Evolutionary conservation across 2,329 filamentous ascomycete genomes (phyloP), one percentile per base, ranked within the genome.

Genomic region (Chaetomium globosum): DNA sequence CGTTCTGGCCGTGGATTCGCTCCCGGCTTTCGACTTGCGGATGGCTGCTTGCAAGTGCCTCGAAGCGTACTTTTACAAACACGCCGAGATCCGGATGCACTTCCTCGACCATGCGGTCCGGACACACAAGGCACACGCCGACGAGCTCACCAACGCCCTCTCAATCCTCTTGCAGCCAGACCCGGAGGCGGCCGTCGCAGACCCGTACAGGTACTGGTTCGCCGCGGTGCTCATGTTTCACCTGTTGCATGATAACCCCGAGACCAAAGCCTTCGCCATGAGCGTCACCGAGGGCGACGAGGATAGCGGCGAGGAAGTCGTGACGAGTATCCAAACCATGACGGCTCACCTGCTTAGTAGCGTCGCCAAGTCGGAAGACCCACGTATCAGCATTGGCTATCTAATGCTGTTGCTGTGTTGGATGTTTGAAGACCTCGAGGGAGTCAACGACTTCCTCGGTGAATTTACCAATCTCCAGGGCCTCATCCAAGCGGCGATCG

Each of bases 401-500:
- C 79, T 97, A 16, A 97, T 96, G 89, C 79, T 98, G 10, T 84
- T 99, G 3, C 87, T 90, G 39, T 88, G 89, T 28, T 97, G 94
- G 91, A 81, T 98, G 10, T 99, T 93, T 74, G 94, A 99, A 74
- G 93, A 97, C 71, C 87, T 92, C 8, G 90, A 93, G 71, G 93
- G 90, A 2, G 92, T 98, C 21, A 93, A 98, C 75, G 93, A 99
- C 76, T 93, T 99, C 68, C 82, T 99, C 1, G 89, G 88, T 5
- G 95, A 99, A 76, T 94, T 92, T 1, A 97, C 92, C 77, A 96
- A 92, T 74, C 83, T 98, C n/a, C 90, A 97, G 73, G 90, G 88
- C 53, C 81, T 97, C 36, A 87, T 95, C 16, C 90, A 95, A 71
- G 86, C 88, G 31, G 87, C 91, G 49, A 74, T 83, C 23, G 88